phyloP scores from a whole-genome alignment of 805 yeast genomes.

The Metschnikowia arizonensis region DNA sequence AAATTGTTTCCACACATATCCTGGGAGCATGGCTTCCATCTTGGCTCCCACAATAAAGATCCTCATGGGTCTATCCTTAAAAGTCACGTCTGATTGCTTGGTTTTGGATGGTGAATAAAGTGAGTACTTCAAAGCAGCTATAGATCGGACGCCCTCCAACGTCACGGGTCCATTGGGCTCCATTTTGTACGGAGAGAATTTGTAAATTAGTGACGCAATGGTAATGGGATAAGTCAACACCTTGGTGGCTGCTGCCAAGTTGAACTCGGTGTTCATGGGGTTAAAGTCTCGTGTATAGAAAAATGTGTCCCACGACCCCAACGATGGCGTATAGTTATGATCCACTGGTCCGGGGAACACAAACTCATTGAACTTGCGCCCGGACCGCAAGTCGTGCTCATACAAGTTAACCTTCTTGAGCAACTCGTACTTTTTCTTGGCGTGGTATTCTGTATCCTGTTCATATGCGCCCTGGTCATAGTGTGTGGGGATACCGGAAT shows the following conservation, averaged over 20 bases:
- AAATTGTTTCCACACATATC: slow-evolving; percentile 93
- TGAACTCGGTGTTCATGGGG: slow-evolving; percentile 96
- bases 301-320: slow-evolving; percentile 86
- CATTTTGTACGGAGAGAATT: slow-evolving; percentile 76
- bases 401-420: slow-evolving; percentile 84
- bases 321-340: slow-evolving; percentile 68
- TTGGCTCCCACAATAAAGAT: slow-evolving; percentile 87
- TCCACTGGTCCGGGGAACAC: slow-evolving; percentile 84
- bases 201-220: slow-evolving; percentile 77
- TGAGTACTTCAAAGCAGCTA: slow-evolving; percentile 89
- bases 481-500: slow-evolving; percentile 95
- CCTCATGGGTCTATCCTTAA: slow-evolving; percentile 85
- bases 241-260: slow-evolving; percentile 91
- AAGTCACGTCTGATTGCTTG: slow-evolving; percentile 47
- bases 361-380: slow-evolving; percentile 92
- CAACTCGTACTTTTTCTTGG: slow-evolving; percentile 58
- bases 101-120: slow-evolving; percentile 61
- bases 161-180: slow-evolving; percentile 85
- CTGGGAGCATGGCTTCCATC: slow-evolving; percentile 90
- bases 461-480: slow-evolving; percentile 89
- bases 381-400: slow-evolving; percentile 93
- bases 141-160: slow-evolving; percentile 86
- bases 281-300: slow-evolving; percentile 89
- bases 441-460: slow-evolving; percentile 68
- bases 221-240: slow-evolving; percentile 92